These are phyloP conservation scores for Albizia julibrissin DNA, from an alignment of 306 rosid species.

Conservation along the genomic window DNA sequence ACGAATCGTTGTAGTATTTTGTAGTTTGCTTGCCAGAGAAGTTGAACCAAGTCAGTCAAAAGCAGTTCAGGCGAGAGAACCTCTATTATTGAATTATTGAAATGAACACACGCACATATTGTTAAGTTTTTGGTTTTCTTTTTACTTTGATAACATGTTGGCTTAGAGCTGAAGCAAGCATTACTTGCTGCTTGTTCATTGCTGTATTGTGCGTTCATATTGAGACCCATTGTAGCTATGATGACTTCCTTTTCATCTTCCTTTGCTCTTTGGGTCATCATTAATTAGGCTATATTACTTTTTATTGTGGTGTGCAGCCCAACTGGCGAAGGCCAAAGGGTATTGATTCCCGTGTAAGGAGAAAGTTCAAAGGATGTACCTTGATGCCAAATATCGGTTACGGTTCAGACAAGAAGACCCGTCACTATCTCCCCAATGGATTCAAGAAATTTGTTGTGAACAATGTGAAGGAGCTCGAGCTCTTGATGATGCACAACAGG, in stretches of 20 bases:
- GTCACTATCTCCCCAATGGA: slow-evolving; percentile 69
- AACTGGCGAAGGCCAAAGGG: slow-evolving; percentile 85
- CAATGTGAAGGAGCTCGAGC: slow-evolving; percentile 62
- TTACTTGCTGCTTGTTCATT: neutral
- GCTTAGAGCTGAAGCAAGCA: neutral
- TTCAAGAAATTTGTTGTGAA: slow-evolving; percentile 67
- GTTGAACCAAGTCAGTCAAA: neutral
- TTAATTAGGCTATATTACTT: neutral
- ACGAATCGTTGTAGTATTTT: neutral
- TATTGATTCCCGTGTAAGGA: slow-evolving; percentile 81
- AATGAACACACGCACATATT: neutral
- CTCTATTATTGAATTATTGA: neutral
- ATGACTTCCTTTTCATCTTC: neutral
- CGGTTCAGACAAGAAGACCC: slow-evolving; percentile 75
- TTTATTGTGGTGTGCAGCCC: slow-evolving; percentile 35
- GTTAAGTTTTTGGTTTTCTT: too few species aligned
- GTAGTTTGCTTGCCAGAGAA: neutral
- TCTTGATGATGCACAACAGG: slow-evolving; percentile 92
- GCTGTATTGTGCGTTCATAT: neutral
- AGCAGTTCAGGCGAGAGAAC: neutral
- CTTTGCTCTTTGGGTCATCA: neutral
- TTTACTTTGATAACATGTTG: neutral
- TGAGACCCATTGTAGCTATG: neutral
- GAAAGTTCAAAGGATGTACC: slow-evolving; percentile 69
- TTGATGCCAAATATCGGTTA: slow-evolving; percentile 78